Base-by-base conservation (phyloP, 2,329 filamentous ascomycete genomes). In the Hortaea werneckii region DNA sequence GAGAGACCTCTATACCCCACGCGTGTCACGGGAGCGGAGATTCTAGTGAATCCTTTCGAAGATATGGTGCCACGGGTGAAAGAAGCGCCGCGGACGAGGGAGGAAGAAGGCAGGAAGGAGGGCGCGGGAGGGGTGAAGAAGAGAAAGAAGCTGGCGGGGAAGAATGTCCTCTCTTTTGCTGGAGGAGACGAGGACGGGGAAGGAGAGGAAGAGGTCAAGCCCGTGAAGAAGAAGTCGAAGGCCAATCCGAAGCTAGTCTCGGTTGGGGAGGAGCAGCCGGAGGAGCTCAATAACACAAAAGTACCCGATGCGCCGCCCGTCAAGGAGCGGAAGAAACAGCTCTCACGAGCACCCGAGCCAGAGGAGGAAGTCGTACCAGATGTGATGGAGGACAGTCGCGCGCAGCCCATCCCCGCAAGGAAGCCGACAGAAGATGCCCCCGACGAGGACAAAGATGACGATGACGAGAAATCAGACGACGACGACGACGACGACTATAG, bases 1-100 rank as follows among this genome's bases (percentile, higher is more conserved):
- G 90, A 96, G 52, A 76, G 87, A 50, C 90, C 90, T 1, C 67
- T 94, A 41, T 98, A 95, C 64, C 83, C 90, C 0, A 79, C 87
- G 32, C 88, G 82, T 64, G 82, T 98, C 48, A 80, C 79, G 4
- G 71, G 74, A 13, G 71, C 85, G 28, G 85, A 92, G 64, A 79
- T 94, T 13, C 64, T 92, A 52, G 78, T 88, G 41, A 92, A 92
- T 58, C 85, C 85, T 0, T 94, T 90, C 50, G 78, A 83, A 41
- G 85, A 85, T 58, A 88, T 92, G 83, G 77, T 80, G 57, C 85
- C 79, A 69, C 75, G 81, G 55, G 73, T 76, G 42, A 75, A 76
- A 46, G 71, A 78, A 37, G 77, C 78, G 12, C 61, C 64, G 10
- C 69, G 69, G 29, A 73, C 72, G 30, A 68, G 65, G 13, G 69